Evolutionary conservation across 2,329 filamentous ascomycete species (phyloP).

Genomic region (Stromatinia cepivora): DNA sequence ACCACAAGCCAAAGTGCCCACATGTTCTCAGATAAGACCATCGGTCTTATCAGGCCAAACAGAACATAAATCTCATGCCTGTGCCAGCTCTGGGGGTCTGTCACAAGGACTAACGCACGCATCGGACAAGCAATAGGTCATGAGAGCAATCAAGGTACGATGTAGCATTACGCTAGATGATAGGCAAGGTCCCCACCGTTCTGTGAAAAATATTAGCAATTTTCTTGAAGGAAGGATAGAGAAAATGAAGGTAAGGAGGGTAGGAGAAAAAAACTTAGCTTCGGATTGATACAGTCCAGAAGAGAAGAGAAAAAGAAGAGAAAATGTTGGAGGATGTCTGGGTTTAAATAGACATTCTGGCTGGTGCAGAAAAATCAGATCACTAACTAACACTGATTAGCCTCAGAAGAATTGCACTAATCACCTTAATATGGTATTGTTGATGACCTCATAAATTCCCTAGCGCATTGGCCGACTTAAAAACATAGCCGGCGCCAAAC

Average conservation of each 20-base stretch:
- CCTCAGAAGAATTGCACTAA: not conserved
- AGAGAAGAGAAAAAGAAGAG: not conserved
- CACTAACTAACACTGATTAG: not conserved
- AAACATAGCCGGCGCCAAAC: not conserved
- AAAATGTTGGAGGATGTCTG: not conserved
- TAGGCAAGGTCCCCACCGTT: not conserved
- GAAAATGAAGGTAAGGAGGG: not conserved
- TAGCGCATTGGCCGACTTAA: too few relatives aligned
- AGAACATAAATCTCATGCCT: not conserved
- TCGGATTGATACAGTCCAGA: not conserved
- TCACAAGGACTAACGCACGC: not conserved
- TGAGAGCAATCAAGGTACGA: slow-evolving; percentile 1
- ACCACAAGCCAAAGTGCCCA: not conserved
- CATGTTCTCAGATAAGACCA: slow-evolving; percentile 1
- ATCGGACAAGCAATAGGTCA: not conserved
- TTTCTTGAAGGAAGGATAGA: too few relatives aligned
- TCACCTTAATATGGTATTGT: not conserved
- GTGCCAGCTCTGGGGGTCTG: not conserved
- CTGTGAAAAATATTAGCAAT: not conserved
- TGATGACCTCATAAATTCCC: not conserved
- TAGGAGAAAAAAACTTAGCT: not conserved
- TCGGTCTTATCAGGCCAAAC: not conserved
- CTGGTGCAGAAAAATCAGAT: not conserved
- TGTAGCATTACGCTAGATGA: not conserved
- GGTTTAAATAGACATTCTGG: not conserved